phyloP scores from a whole-genome alignment of 148 eudicot genomes.

The Arctostaphylos glauca region DNA sequence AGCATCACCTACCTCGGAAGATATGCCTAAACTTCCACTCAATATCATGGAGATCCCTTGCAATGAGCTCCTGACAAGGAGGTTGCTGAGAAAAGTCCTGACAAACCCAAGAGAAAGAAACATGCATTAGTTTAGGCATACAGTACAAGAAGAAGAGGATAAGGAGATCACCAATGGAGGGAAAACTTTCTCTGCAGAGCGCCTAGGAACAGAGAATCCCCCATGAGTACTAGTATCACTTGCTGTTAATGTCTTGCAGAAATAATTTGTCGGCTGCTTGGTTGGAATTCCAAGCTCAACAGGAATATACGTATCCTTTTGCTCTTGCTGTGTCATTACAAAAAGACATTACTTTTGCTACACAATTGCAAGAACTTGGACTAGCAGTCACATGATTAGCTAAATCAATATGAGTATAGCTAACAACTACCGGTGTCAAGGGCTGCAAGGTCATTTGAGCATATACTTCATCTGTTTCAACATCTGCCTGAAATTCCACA shows the following conservation, averaged over 20 bases:
- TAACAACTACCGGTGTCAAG: constrained; percentile 56
- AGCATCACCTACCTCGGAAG: constrained; percentile 60
- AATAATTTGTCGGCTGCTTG: constrained; percentile 86
- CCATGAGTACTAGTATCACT: constrained; percentile 98
- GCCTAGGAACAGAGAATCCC: constrained; percentile 95
- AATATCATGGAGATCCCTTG: constrained; percentile 89
- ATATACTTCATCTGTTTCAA: constrained; percentile 94
- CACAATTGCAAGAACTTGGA: not conserved
- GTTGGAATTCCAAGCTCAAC: constrained; percentile 82
- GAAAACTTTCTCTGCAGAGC: constrained; percentile 95
- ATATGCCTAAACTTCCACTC: constrained; percentile 97
- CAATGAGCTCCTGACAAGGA: constrained; percentile 83
- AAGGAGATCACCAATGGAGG: constrained; percentile 67
- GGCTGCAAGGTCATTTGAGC: constrained; percentile 98
- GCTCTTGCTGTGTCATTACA: constrained; percentile 65
- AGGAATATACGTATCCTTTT: constrained; percentile 85
- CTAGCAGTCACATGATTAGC: not conserved
- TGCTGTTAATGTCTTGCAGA: constrained; percentile 90
- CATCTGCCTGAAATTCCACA: constrained; percentile 68
- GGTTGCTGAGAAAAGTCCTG: constrained; percentile 93
- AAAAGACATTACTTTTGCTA: not conserved
- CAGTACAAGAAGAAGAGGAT: not conserved
- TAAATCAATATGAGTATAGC: not conserved
- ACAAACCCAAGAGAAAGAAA: constrained; percentile 12
- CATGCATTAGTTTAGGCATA: not conserved